Base-by-base conservation (phyloP, 2,329 filamentous ascomycete species). In the Alternaria viburni region DNA sequence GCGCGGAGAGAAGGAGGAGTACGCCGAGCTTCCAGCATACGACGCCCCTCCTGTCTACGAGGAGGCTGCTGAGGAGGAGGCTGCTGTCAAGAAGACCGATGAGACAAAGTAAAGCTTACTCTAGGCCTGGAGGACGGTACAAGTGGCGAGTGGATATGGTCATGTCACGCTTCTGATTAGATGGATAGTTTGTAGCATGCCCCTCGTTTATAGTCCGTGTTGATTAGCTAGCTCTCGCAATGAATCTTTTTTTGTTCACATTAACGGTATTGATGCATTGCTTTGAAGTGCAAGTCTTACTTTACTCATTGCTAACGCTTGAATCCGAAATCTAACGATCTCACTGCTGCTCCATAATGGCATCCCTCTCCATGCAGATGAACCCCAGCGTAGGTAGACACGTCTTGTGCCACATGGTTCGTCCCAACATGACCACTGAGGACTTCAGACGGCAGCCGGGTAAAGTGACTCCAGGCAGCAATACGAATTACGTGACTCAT, bases 11-110 rank as follows among this genome's bases (percentile, higher is more conserved):
- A 80, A 80, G 66, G 68, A 74, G 57, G 73, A 71, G 15, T 79
- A 73, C 54, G 72, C 69, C 12, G 77, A 78, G 36, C 69, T 80
- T 41, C 77, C 77, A 3, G 72, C 75, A 12, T 78, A 78, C 54
- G 79, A 81, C 11, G 74, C 76, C 7, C 79, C 79, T 52, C 79
- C 79, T 1, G 73, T 79, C n/a, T 81, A 81, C 57, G 72, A 78
- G 56, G 78, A 78, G 52, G 66, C 69, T 32, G 54, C 69, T 3
- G 72, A 76, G 66, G 76, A 78, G 68, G 75, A 79, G 59, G 73
- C 73, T 17, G 72, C 70, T 13, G 59, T 50, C 28, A 62, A 62
- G 59, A 32, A 45, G 41, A 21, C n/a, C 25, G 66, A 72, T 7
- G 74, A 74, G 60, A 54, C 67, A 21, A 69, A 73, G 61, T 74